Evolutionary conservation across 2,329 filamentous ascomycete genomes (phyloP).

Genomic region (Monosporascus sp.): DNA sequence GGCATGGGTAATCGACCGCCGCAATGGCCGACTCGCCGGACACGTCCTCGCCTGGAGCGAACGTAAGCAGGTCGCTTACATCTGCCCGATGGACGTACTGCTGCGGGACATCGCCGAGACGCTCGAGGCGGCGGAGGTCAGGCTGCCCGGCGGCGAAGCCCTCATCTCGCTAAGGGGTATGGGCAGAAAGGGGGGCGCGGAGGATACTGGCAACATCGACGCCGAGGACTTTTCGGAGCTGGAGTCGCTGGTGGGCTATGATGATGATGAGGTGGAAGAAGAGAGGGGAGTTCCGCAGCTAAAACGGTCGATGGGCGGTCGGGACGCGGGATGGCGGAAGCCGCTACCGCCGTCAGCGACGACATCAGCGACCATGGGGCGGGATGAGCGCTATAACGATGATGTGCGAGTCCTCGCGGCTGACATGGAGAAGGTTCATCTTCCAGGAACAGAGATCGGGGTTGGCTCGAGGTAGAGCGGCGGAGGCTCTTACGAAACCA

Average conservation of each 20-base stretch:
- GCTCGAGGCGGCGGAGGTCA: constrained; percentile 64
- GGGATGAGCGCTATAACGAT: constrained; percentile 5
- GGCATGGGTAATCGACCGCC: constrained; percentile 84
- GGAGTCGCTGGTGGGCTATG: constrained; percentile 19
- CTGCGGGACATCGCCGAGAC: constrained; percentile 80
- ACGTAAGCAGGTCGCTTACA: constrained; percentile 77
- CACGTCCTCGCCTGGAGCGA: constrained; percentile 87
- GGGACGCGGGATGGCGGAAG: neutral
- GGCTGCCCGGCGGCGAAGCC: constrained; percentile 58
- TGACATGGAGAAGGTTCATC: constrained; percentile 23
- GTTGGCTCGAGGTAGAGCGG: constrained; percentile 6
- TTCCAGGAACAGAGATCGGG: constrained; percentile 7
- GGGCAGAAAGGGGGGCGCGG: constrained; percentile 1
- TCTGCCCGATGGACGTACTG: constrained; percentile 90
- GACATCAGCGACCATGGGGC: constrained; percentile 3
- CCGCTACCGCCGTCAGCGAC: constrained; percentile 1
- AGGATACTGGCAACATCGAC: neutral
- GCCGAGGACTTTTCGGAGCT: constrained; percentile 20
- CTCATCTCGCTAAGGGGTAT: constrained; percentile 28
- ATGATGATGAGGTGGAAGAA: constrained; percentile 7
- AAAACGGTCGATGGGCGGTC: neutral
- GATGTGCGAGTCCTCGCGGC: constrained; percentile 10
- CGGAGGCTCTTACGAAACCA: too few species aligned
- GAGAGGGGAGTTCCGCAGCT: neutral
- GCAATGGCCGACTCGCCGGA: constrained; percentile 74